These are phyloP conservation scores for Articulospora tetracladia DNA, from an alignment of 495 filamentous ascomycete species.

Conservation along the genomic window DNA sequence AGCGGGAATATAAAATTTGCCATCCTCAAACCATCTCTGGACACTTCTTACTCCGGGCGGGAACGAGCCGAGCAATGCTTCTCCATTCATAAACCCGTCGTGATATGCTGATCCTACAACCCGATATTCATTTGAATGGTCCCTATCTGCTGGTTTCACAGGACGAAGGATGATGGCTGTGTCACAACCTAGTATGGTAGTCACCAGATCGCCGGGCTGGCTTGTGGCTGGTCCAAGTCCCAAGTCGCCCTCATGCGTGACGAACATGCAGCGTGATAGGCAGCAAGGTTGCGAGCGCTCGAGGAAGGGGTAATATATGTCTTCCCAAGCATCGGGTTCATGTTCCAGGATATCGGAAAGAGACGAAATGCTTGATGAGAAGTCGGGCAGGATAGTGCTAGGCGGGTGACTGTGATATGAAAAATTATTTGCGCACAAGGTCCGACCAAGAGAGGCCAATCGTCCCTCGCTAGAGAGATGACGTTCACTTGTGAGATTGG, in stretches of 20 bases:
- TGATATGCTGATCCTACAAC: slow-evolving; percentile 3
- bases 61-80: background rate
- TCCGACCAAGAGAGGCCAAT: background rate
- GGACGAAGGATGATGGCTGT: slow-evolving; percentile 1
- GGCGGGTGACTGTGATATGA: background rate
- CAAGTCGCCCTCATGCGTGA: background rate
- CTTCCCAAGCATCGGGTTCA: background rate
- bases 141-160: background rate
- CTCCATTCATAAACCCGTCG: background rate
- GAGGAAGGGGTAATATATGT: background rate
- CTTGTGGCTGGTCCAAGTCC: background rate
- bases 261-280: background rate
- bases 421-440: background rate
- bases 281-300: background rate
- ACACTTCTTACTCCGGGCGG: background rate
- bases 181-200: slow-evolving; percentile 3
- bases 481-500: background rate
- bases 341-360: background rate
- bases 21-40: too few species aligned
- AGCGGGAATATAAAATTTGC: background rate
- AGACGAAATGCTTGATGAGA: background rate
- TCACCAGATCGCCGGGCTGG: background rate
- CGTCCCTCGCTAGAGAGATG: too few species aligned
- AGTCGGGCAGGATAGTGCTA: background rate
- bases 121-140: background rate